Conservation (phyloP, 2,329 filamentous ascomycete genomes). For the Nannizziopsis barbatae region DNA sequence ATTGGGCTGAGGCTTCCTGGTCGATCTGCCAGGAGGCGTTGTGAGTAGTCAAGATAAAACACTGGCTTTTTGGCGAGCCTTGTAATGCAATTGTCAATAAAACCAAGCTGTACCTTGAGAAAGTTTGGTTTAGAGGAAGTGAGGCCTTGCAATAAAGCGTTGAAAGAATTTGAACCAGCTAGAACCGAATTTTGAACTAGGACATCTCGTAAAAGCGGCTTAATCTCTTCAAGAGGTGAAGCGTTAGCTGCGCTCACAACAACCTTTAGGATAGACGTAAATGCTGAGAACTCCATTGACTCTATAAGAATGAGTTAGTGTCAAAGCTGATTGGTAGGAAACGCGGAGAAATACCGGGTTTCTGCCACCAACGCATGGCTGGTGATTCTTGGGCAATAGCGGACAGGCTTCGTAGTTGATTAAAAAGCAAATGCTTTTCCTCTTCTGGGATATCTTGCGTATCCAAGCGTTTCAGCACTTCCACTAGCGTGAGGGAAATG, state of each 20-base stretch:
- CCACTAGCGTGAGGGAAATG: conserved; percentile 63
- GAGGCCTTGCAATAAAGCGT: conserved; percentile 31
- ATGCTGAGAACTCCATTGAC: conserved; percentile 33
- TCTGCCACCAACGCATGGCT: conserved; percentile 84
- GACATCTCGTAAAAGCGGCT: conserved; percentile 26
- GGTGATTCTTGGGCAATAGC: conserved; percentile 69
- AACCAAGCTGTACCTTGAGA: conserved; percentile 47
- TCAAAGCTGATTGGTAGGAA: conserved; percentile 1
- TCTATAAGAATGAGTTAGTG: conserved; percentile 15
- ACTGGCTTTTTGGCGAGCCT: conserved; percentile 66
- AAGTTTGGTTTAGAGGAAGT: conserved; percentile 23
- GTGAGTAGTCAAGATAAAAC: conserved; percentile 56
- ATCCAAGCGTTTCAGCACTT: conserved; percentile 53
- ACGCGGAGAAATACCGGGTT: conserved; percentile 38
- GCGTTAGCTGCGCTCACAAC: conserved; percentile 24
- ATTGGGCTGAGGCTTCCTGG: conserved; percentile 49
- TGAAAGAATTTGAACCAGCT: conserved; percentile 26
- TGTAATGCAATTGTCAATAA: conserved; percentile 72
- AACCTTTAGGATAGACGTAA: conserved; percentile 33
- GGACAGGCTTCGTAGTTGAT: conserved; percentile 72
- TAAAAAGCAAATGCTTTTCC: conserved; percentile 48
- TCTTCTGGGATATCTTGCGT: conserved; percentile 35
- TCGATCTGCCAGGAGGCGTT: conserved; percentile 27
- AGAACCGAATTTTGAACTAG: conserved; percentile 31
- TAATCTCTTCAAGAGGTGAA: conserved; percentile 26